These are phyloP conservation scores for Mycena metata DNA, from an alignment of 768 basidiomycete species.

Conservation along the genomic window DNA sequence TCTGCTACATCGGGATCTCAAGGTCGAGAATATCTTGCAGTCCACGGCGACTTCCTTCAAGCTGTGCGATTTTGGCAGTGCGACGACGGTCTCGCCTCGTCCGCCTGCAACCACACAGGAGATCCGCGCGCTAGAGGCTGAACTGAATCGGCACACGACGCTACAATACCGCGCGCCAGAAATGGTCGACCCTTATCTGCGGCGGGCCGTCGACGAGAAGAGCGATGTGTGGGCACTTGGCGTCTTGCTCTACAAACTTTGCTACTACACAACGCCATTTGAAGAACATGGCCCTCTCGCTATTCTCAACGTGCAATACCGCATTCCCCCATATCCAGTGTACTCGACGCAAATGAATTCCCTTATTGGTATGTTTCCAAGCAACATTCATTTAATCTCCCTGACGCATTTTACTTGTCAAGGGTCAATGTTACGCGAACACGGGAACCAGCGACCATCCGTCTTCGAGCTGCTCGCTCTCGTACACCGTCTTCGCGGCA, in stretches of 20 bases:
- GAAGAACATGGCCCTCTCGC: constrained; percentile 98
- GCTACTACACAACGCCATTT: constrained; percentile 99
- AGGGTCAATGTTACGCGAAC: constrained; percentile 95
- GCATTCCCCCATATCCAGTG: constrained; percentile 88
- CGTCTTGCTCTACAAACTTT: constrained; percentile 96
- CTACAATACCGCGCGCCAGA: constrained; percentile 99
- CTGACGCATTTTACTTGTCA: constrained; percentile 31
- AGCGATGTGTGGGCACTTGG: constrained; percentile 99
- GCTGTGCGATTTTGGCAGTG: constrained; percentile 97
- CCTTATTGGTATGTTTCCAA: constrained; percentile 76
- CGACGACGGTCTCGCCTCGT: constrained; percentile 76
- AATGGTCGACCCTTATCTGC: constrained; percentile 93
- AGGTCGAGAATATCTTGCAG: constrained; percentile 98
- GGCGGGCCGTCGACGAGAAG: constrained; percentile 91
- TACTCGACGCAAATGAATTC: constrained; percentile 88
- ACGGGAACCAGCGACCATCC: constrained; percentile 86
- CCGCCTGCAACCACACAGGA: constrained; percentile 87
- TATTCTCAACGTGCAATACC: constrained; percentile 96
- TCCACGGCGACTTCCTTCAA: constrained; percentile 89
- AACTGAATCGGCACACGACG: constrained; percentile 95
- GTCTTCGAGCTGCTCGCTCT: constrained; percentile 88
- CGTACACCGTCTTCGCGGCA: constrained; percentile 90
- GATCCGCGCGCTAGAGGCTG: constrained; percentile 88
- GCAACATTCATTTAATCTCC: neutral
- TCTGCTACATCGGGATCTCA: constrained; percentile 95